Conservation (phyloP, 352 stramenopile genomes). For the Elongisporangium undulatum region DNA sequence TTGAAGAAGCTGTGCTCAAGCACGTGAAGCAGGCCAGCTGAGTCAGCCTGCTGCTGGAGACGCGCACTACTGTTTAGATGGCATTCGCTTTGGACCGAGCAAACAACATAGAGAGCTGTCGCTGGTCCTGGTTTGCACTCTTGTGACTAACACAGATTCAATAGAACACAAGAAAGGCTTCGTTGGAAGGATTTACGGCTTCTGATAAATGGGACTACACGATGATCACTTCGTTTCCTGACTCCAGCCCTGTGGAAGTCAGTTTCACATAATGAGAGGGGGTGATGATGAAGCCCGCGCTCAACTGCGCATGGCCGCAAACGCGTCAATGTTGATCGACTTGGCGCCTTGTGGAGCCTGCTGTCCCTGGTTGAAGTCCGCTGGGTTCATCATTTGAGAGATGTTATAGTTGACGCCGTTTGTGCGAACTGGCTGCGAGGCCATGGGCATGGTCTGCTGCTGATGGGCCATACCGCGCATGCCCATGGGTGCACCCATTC, state of each 20-base stretch:
- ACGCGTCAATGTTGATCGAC: constrained; percentile 82
- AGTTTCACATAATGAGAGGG: neutral
- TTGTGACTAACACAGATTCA: constrained; percentile 13
- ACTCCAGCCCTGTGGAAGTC: neutral
- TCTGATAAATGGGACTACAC: neutral
- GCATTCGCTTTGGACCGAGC: neutral
- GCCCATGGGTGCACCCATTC: constrained; percentile 15
- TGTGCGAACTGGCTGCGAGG: constrained; percentile 9
- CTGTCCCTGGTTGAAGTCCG: constrained; percentile 41
- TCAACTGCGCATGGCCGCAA: constrained; percentile 48
- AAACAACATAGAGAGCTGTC: neutral
- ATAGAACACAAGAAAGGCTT: constrained; percentile 7
- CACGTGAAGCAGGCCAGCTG: neutral
- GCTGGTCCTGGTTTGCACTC: too few species aligned
- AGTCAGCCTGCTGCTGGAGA: neutral
- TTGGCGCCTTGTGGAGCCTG: constrained; percentile 37
- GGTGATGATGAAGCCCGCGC: neutral
- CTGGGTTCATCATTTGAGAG: constrained; percentile 79
- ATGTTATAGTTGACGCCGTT: constrained; percentile 75
- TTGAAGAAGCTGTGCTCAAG: constrained; percentile 5
- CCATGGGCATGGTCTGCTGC: constrained; percentile 13
- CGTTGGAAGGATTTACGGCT: neutral
- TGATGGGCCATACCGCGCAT: constrained; percentile 10
- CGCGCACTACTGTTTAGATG: neutral
- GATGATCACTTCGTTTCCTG: neutral